These are phyloP conservation scores for Ganoderma meredithae DNA, from an alignment of 1,284 basidiomycete species.

Conservation along the genomic window DNA sequence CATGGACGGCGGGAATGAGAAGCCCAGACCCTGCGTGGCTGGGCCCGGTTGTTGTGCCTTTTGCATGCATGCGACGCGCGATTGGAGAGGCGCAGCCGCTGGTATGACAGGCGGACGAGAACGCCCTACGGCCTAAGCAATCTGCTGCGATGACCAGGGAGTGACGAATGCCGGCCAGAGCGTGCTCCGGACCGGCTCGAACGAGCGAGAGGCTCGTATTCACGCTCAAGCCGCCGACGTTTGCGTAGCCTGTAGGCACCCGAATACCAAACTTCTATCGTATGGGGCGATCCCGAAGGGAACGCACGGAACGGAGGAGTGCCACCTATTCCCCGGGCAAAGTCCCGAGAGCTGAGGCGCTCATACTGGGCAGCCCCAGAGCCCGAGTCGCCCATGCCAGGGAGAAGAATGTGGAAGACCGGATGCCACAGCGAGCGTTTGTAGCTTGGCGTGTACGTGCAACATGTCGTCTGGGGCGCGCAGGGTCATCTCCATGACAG, in stretches of 20 bases:
- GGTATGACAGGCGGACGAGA: background rate
- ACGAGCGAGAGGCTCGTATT: background rate
- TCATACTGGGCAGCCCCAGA: background rate
- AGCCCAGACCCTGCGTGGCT: background rate
- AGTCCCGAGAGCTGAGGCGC: background rate
- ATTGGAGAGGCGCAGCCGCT: background rate
- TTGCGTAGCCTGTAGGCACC: background rate
- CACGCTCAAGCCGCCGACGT: background rate
- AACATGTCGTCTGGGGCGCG: background rate
- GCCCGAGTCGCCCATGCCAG: background rate
- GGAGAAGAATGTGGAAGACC: background rate
- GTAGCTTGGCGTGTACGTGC: background rate
- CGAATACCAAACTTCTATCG: slow-evolving; percentile 1
- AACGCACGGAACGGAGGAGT: background rate
- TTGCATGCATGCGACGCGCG: background rate
- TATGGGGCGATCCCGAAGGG: background rate
- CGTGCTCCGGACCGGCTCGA: background rate
- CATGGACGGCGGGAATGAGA: background rate
- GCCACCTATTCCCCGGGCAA: background rate
- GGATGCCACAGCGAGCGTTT: background rate
- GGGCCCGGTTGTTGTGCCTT: background rate
- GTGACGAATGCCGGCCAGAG: background rate
- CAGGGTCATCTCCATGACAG: background rate
- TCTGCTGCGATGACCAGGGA: too few relatives aligned
- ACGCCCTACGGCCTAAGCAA: background rate